These are phyloP conservation scores for Ascoidea asiatica DNA, from an alignment of 805 yeast species.

Conservation along the genomic window DNA sequence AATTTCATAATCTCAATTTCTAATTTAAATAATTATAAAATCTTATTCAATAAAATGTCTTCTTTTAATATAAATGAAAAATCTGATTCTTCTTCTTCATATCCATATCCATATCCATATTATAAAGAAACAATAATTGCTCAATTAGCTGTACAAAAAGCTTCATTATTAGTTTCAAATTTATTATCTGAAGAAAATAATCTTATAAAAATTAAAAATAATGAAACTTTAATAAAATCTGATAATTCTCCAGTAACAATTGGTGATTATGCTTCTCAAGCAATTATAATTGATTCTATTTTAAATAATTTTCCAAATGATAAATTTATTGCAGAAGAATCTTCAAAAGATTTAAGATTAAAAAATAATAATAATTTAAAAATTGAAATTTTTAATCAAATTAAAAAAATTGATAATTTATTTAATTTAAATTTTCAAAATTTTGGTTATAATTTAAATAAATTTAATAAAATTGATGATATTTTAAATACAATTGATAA, in stretches of 20 bases:
- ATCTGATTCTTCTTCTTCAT: not conserved
- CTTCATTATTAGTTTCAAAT: constrained; percentile 59
- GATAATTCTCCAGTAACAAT: constrained; percentile 93
- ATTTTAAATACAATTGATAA: constrained; percentile 8
- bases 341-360: constrained; percentile 55
- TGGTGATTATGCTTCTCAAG: constrained; percentile 96
- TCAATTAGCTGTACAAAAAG: constrained; percentile 80
- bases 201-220: no score
- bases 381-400: constrained; percentile 43
- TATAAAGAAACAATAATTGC: constrained; percentile 67
- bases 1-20: no score
- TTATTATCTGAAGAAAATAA: constrained; percentile 35
- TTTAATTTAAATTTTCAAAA: constrained; percentile 16
- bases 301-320: constrained; percentile 70
- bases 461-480: constrained; percentile 11
- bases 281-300: constrained; percentile 77
- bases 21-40: no score
- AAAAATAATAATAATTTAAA: constrained; percentile 35
- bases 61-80: no score
- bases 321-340: constrained; percentile 90
- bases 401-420: constrained; percentile 35
- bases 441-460: constrained; percentile 8
- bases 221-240: constrained; percentile 64
- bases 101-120: constrained; percentile 21
- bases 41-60: no score